phyloP scores from a whole-genome alignment of 2,329 filamentous ascomycete genomes.

The Colletotrichum horii region DNA sequence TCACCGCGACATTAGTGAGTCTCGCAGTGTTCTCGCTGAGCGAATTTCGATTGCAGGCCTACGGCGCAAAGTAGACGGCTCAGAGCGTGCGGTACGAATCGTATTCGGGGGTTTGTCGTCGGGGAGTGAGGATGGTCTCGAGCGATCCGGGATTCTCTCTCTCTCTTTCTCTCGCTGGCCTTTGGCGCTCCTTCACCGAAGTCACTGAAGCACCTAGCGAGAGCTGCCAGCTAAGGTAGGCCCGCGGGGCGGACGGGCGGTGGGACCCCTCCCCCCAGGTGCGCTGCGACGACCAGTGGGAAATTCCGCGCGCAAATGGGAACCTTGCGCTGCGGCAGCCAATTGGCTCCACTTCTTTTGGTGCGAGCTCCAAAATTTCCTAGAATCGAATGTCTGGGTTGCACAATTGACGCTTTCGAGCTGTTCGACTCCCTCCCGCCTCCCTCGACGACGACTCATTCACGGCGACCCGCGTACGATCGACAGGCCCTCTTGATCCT shows the following conservation, averaged over 20 bases:
- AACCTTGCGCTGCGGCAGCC: background rate
- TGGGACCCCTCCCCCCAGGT: background rate
- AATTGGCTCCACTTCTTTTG: background rate
- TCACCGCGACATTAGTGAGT: slow-evolving; percentile 3
- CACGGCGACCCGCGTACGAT: background rate
- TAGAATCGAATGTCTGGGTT: background rate
- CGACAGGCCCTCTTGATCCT: background rate
- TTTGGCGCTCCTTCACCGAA: background rate
- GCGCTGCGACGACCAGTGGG: background rate
- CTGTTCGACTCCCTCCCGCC: background rate
- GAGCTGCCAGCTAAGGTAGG: background rate
- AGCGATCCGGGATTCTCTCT: background rate
- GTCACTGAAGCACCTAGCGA: background rate
- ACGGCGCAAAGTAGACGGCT: background rate
- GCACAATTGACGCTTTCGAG: background rate
- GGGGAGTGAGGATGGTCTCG: background rate
- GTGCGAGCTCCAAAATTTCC: slow-evolving; percentile 20
- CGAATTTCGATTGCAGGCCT: background rate
- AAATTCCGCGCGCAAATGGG: slow-evolving; percentile 7
- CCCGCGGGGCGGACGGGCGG: background rate
- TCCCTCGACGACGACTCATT: background rate
- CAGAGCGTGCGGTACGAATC: background rate
- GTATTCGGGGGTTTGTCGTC: background rate
- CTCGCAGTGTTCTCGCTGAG: background rate
- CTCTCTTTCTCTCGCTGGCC: background rate